These are phyloP conservation scores for Hypoxylon sp. DNA, from an alignment of 2,329 filamentous ascomycete species.

Conservation along the genomic window DNA sequence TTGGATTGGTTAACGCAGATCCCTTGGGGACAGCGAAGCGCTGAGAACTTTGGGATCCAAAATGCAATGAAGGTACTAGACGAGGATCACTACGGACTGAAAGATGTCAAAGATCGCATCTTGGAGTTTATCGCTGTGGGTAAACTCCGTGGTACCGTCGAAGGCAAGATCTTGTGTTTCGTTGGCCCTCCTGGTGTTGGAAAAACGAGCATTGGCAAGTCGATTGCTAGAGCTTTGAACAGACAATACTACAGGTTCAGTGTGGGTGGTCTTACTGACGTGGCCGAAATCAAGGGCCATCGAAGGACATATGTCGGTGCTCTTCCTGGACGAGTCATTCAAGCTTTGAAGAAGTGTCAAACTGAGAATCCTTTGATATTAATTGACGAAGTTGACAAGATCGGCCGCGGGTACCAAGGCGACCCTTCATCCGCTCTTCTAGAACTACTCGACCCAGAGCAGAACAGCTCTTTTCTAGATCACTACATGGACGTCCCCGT, in stretches of 20 bases:
- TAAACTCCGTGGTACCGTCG: slow-evolving; percentile 95
- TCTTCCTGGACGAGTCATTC: slow-evolving; percentile 94
- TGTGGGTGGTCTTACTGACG: slow-evolving; percentile 95
- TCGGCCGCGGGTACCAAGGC: slow-evolving; percentile 95
- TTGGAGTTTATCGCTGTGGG: slow-evolving; percentile 98
- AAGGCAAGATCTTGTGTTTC: slow-evolving; percentile 98
- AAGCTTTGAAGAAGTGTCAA: slow-evolving; percentile 98
- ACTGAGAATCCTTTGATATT: slow-evolving; percentile 97
- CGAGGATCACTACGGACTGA: slow-evolving; percentile 95
- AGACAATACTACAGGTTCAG: slow-evolving; percentile 98
- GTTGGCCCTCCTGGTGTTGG: slow-evolving; percentile 97
- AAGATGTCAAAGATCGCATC: slow-evolving; percentile 99
- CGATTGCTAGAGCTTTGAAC: slow-evolving; percentile 93
- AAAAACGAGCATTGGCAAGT: slow-evolving; percentile 99
- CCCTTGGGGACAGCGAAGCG: slow-evolving; percentile 94
- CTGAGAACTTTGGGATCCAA: slow-evolving; percentile 96
- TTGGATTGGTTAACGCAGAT: slow-evolving; percentile 99
- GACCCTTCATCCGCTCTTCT: slow-evolving; percentile 95
- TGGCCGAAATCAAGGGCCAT: slow-evolving; percentile 99
- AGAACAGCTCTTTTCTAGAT: slow-evolving; percentile 97
- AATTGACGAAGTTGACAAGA: slow-evolving; percentile 98
- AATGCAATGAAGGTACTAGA: slow-evolving; percentile 92
- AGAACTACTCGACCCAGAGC: slow-evolving; percentile 94
- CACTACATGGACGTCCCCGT: slow-evolving; percentile 99
- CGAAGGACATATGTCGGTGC: slow-evolving; percentile 96